Evolutionary conservation across 2,329 filamentous ascomycete genomes (phyloP).

Genomic region (Venturia asperata): DNA sequence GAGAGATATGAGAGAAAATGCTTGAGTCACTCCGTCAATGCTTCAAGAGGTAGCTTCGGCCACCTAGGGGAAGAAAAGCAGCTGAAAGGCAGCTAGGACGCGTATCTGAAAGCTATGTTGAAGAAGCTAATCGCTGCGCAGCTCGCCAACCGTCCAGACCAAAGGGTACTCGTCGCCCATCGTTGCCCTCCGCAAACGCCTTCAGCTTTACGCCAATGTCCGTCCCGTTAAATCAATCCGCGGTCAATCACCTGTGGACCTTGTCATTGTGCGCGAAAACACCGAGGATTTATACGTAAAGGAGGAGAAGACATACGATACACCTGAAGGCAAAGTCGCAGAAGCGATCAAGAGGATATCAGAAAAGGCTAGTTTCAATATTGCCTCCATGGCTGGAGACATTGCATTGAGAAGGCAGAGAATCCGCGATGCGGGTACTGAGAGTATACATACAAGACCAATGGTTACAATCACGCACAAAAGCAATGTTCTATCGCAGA

Average conservation of each 20-base stretch:
- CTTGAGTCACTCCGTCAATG: neutral
- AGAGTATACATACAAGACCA: conserved; percentile 58
- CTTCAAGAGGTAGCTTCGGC: neutral
- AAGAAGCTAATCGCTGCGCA: conserved; percentile 25
- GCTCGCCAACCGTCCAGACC: conserved; percentile 80
- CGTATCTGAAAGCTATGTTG: neutral
- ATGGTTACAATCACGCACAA: conserved; percentile 98
- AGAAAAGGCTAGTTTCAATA: conserved; percentile 74
- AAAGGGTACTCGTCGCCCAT: conserved; percentile 96
- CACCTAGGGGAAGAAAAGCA: neutral
- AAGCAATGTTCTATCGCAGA: conserved; percentile 93
- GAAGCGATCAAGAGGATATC: conserved; percentile 98
- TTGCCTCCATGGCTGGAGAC: conserved; percentile 88
- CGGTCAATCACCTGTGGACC: conserved; percentile 69
- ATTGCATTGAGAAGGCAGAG: conserved; percentile 83
- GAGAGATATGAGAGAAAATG: neutral
- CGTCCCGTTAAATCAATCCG: conserved; percentile 82
- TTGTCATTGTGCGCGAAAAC: conserved; percentile 98
- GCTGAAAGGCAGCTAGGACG: neutral
- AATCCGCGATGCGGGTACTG: conserved; percentile 55
- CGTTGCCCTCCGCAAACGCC: conserved; percentile 88
- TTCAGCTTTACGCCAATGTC: conserved; percentile 95
- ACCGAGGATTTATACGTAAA: conserved; percentile 98
- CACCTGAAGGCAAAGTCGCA: conserved; percentile 70
- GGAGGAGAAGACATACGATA: conserved; percentile 79